Conservation (phyloP, 2,329 filamentous ascomycete species). For the Xylaria polymorpha region DNA sequence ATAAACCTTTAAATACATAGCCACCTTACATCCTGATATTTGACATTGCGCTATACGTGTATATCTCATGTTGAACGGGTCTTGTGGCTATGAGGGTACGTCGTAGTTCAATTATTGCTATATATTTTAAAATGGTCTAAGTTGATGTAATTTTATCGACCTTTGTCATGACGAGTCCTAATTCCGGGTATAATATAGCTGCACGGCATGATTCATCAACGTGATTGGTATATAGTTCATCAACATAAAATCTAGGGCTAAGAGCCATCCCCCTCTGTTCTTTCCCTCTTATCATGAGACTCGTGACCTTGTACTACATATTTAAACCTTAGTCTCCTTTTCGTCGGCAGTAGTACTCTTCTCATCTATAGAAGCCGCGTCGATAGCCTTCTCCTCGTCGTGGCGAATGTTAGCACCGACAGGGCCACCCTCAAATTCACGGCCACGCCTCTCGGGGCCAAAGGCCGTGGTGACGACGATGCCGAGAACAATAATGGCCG, state of each 20-base stretch:
- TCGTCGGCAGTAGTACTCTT: constrained; percentile 33
- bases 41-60: background rate
- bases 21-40: no score
- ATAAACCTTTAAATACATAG: no score
- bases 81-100: background rate
- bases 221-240: constrained; percentile 13
- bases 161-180: background rate
- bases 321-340: constrained; percentile 24
- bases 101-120: background rate
- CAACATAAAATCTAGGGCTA: background rate
- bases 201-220: constrained; percentile 1
- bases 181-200: constrained; percentile 2
- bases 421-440: constrained; percentile 72
- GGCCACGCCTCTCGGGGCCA: constrained; percentile 79
- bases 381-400: constrained; percentile 47
- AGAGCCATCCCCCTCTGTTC: background rate
- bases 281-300: background rate
- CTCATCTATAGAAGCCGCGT: constrained; percentile 45
- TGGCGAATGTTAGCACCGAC: constrained; percentile 56
- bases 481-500: constrained; percentile 78
- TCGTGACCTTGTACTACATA: background rate
- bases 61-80: background rate
- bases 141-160: background rate
- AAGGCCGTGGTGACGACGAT: constrained; percentile 75
- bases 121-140: background rate